Base-by-base conservation (phyloP, 2,329 filamentous ascomycete species). In the Didymella sp. region DNA sequence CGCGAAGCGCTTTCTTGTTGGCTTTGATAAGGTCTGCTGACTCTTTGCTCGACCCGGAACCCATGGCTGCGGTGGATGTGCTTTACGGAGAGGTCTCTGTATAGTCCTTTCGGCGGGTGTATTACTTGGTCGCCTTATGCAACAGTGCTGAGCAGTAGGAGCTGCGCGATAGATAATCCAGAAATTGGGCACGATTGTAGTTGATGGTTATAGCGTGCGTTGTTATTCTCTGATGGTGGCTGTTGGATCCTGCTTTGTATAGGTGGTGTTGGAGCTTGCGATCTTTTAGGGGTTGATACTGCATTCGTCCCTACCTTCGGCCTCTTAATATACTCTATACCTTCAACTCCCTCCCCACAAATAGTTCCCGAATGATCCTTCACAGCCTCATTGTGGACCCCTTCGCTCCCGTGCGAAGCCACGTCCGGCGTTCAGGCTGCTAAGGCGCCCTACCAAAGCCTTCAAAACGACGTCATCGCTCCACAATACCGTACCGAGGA, bases 341-440 rank as follows among this genome's bases (percentile, higher is more conserved):
- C 31, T 6, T 25, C n/a, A 2, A 15, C 17, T 27, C 6, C 6
- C 7, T 28, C 31, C n/a, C 21, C 45, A 27, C 25, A 38, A 2
- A 9, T 21, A 4, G 28, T 6, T 19, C 2, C 45, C 45, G 33
- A 8, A 28, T 28, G 13, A 19, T 38, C 45, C 31, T 48, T n/a
- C 33, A 48, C 45, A 48, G 45, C 45, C 45, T 28, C 45, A 28
- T 27, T 37, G 24, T 35, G 33, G 33, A 22, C 21, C 31, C 3
- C 7, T 11, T 15, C 7, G 24, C 22, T 27, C 37, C 4, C 22
- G 8, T 17, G 17, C 24, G 11, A 5, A 42, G 15, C n/a, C 25
- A 19, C 9, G 5, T 19, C 6, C n/a, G 15, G 5, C n/a, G 24
- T 43, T 43, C 24, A 7, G 41, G n/a, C 21, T 25, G 38, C 25